Base-by-base conservation (phyloP, 1,284 basidiomycete species). In the Leccinum olivaceoglutinosum region DNA sequence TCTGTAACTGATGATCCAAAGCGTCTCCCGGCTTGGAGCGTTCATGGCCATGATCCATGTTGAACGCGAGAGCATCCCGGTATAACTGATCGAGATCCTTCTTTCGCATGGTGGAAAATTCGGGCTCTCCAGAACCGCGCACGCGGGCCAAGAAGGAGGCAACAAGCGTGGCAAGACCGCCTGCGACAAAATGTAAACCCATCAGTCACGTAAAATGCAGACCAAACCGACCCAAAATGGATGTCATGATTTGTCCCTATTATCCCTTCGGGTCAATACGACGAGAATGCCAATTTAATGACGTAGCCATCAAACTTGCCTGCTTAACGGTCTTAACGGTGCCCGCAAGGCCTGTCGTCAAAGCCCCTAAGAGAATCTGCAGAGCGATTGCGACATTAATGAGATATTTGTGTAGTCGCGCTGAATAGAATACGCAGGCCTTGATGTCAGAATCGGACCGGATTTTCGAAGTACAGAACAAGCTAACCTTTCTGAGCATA, bases 121-220 rank as follows among this genome's bases (percentile, higher is more conserved):
- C 87, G 1, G 88, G 88, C 70, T 90, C 87, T 61, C 82, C 81
- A 0, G 85, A 85, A 4, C 88, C 86, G 41, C 88, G 83, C 53
- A 81, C 78, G 25, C 85, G 84, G 6, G 89, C 88, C 38, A 90
- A 78, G 72, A 88, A 90, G 2, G 87, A 87, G 38, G 88, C 87
- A 16, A 86, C 81, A 36, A 89, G 58, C 0, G 88, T 90, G 3
- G 87, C 74, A 18, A 85, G 64, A 16, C 84, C 87, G 61, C 88
- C 85, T 84, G 21, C 2, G 60, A 29, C 32, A 4, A 57, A 57
- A 39, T 9, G 29, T n/a, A 61, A 64, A 53, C 32, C 3, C 12
- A 54, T 5, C 29, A 4, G 5, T 18, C 34, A 49, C 4, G 6
- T 39, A 5, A 36, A 63, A 58, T 53, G 8, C 5, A 55, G 21